Evolutionary conservation across 768 basidiomycete species (phyloP), one percentile per base, ranked within the genome.

Genomic region (Hysterangium stoloniferum): DNA sequence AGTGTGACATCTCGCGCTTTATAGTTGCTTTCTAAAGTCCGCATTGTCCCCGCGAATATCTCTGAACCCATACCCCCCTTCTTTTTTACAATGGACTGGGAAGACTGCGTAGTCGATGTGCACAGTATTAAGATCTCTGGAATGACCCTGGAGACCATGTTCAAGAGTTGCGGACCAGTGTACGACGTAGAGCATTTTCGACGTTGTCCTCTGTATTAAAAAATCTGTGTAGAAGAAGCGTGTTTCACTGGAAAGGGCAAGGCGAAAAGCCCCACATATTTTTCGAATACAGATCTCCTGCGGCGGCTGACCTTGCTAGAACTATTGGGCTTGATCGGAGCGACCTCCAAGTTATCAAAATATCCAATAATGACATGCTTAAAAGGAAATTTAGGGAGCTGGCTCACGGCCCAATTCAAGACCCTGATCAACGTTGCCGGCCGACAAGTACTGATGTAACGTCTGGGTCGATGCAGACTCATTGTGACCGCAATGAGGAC

Each of bases 141-240:
- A 22, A 9, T 7, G 15, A 40, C 13, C 3, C 29, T 51, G 12
- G 49, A 51, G 33, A 31, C 37, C 7, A 51, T 42, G 49, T 51
- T 51, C 31, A 51, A 22, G 15, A 51, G 34, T 32, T 51, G 49
- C 40, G 49, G 49, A 19, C 27, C 49, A 51, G 36, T 51, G 49
- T 51, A 41, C 38, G 49, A 20, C 20, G 19, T 45, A 12, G 13
- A 31, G 15, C 35, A 20, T n/a, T 20, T 41, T 33, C 19, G 29
- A 5, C 17, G 11, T 6, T 51, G 19, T 32, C 49, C 13, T 29
- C 29, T 13, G 6, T 12, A 12, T 9, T 31, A n/a, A 31, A 17
- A 9, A 3, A 3, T 19, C 24, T 43, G 25, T 19, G 31, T 42
- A 51, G 49, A 40, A 42, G 29, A n/a, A 51, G 27, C 31, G 25